Evolutionary conservation across 1,284 basidiomycete species (phyloP).

Genomic region (Papiliotrema flavescens): DNA sequence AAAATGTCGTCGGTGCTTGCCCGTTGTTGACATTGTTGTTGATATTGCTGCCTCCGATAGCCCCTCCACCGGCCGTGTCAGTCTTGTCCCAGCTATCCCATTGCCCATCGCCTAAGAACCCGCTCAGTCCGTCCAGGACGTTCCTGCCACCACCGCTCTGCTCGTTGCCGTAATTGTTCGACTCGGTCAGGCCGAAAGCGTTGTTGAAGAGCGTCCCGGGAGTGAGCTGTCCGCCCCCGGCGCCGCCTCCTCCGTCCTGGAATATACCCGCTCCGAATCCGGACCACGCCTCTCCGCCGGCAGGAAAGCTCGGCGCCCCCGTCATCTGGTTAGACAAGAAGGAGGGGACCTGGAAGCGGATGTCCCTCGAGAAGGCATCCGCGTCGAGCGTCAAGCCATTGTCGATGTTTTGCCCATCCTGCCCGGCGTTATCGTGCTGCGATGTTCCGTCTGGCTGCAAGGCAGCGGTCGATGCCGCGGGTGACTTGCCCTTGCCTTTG

Average conservation of each 20-base stretch:
- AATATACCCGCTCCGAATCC: conserved; percentile 32
- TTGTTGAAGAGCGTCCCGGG: conserved; percentile 23
- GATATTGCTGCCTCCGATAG: neutral
- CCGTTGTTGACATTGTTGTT: neutral
- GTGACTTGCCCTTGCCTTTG: conserved; percentile 17
- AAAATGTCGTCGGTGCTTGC: conserved; percentile 14
- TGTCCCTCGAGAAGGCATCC: conserved; percentile 36
- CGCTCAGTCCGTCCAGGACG: conserved; percentile 19
- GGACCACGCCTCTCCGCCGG: conserved; percentile 43
- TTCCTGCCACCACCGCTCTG: conserved; percentile 6
- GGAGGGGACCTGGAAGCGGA: conserved; percentile 40
- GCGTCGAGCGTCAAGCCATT: conserved; percentile 36
- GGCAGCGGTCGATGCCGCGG: neutral
- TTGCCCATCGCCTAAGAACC: conserved; percentile 15
- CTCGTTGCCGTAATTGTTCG: conserved; percentile 1
- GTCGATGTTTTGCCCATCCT: conserved; percentile 3
- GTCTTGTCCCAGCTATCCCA: conserved; percentile 13
- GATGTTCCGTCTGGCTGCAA: conserved; percentile 4
- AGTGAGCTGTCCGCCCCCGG: conserved; percentile 13
- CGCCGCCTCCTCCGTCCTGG: conserved; percentile 1
- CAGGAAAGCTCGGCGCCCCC: conserved; percentile 36
- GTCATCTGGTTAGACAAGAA: conserved; percentile 33
- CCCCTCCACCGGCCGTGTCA: conserved; percentile 1
- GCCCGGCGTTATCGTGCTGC: neutral
- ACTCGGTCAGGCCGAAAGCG: conserved; percentile 8